A percentile compares a stretch with the other conserved stretches of the same genome.
These are phyloP conservation scores for Paramecium tetraurelia DNA, from an alignment of 73 alveolate genomes.

Conservation along the genomic window DNA sequence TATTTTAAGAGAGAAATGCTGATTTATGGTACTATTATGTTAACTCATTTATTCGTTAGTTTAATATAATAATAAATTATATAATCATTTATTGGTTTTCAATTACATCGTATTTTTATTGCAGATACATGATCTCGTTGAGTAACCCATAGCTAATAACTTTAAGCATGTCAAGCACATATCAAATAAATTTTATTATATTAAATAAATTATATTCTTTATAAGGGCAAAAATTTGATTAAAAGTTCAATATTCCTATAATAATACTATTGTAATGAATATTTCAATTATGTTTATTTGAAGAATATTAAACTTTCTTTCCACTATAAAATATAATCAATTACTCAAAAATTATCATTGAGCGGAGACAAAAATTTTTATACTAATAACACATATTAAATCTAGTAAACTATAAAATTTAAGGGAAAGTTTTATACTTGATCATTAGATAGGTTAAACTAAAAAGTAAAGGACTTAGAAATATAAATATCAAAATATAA, in stretches of 20 bases:
- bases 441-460: too few species aligned
- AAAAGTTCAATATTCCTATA: neutral
- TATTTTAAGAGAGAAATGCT: neutral
- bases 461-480: too few species aligned
- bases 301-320: too few species aligned
- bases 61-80: neutral
- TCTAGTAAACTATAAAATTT: too few species aligned
- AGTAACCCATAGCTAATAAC: neutral
- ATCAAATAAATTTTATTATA: neutral
- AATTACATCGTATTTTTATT: neutral
- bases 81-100: neutral
- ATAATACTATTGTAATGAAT: neutral
- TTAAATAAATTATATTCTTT: neutral
- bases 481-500: too few species aligned
- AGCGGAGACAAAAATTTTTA: too few species aligned
- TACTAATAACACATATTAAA: too few species aligned
- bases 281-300: neutral
- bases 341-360: too few species aligned
- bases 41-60: neutral
- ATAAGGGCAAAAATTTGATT: neutral
- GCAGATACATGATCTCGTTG: neutral
- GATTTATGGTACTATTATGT: neutral
- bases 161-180: neutral
- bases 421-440: too few species aligned
- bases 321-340: too few species aligned